Evolutionary conservation across 2,329 filamentous ascomycete species (phyloP).

Genomic region (Coniochaeta ligniaria): DNA sequence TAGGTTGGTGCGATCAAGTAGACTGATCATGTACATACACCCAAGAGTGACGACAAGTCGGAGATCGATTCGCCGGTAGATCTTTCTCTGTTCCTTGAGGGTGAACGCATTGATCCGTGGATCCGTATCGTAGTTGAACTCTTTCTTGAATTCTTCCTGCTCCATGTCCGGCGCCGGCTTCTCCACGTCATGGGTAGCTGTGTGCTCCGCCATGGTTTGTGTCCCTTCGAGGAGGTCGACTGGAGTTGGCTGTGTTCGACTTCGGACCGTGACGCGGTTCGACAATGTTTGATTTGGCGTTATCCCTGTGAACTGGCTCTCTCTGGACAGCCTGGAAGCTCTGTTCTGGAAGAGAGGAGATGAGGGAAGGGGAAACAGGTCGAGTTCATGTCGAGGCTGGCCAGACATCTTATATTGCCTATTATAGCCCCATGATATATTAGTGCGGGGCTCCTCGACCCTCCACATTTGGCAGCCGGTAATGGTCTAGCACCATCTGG

Average conservation of each 20-base stretch:
- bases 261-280: too few relatives aligned
- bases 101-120: conserved; percentile 3
- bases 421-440: too few relatives aligned
- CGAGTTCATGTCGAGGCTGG: neutral
- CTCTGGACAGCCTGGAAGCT: neutral
- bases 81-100: conserved; percentile 1
- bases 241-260: neutral
- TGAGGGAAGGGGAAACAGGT: neutral
- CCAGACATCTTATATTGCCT: neutral
- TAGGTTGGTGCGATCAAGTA: conserved; percentile 44
- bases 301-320: too few relatives aligned
- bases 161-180: conserved; percentile 3
- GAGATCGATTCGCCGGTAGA: conserved; percentile 14
- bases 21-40: conserved; percentile 44
- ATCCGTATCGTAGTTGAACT: conserved; percentile 2
- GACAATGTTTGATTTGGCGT: neutral
- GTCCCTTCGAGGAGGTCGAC: neutral
- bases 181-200: neutral
- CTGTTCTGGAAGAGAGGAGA: neutral
- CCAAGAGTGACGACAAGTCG: conserved; percentile 33
- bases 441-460: neutral
- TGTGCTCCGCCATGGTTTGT: conserved; percentile 2
- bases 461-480: neutral
- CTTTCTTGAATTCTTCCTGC: conserved; percentile 3
- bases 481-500: neutral